Base-by-base conservation (phyloP, 306 rosid species). In the Cyclanthera cordifolia region DNA sequence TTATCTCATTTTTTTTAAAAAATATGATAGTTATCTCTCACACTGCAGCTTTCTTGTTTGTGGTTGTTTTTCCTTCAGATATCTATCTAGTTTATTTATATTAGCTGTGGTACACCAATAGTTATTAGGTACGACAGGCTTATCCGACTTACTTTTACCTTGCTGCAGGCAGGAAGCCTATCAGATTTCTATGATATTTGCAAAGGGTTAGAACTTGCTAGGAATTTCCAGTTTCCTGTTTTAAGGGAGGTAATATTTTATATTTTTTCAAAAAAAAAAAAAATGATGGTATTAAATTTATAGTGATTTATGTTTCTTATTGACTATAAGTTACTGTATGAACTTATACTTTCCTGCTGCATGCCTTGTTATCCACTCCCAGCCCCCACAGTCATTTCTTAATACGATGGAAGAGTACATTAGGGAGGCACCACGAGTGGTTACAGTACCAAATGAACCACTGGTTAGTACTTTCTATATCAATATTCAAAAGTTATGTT, bases 371-470 rank as follows among this genome's bases (percentile, higher is more conserved):
- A 55, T 72, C 37, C 73, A 47, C 71, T 81, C 67, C 71, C 83
- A 94, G 99, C 99, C 97, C 66, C 97, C 97, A 1, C 96, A 94
- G 79, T 90, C 99, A 53, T 94, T 94, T 77, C 99, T 94, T 60
- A 73, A 67, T 49, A 94, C 99, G 43, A 94, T 94, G 99, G 99
- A 94, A 60, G 97, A 94, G 77, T 94, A 94, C 71, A 94, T 94
- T 47, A 88, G 80, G 72, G 99, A 90, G 79, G 97, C 96, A 73
- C 99, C 99, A 0, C 87, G 97, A 25, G 83, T 77, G 71, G 95
- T 94, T 73, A 72, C 67, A n/a, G 99, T 71, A 80, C 90, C 97
- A 28, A 86, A 2, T 19, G 97, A 88, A 73, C 90, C 99, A 53
- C 39, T 94, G 99, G 99, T 94, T 69, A 82, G 97, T 85, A 34